Evolutionary conservation across 176 grass and related monocot genomes (phyloP).

Genomic region (Saccharum officinarum): DNA sequence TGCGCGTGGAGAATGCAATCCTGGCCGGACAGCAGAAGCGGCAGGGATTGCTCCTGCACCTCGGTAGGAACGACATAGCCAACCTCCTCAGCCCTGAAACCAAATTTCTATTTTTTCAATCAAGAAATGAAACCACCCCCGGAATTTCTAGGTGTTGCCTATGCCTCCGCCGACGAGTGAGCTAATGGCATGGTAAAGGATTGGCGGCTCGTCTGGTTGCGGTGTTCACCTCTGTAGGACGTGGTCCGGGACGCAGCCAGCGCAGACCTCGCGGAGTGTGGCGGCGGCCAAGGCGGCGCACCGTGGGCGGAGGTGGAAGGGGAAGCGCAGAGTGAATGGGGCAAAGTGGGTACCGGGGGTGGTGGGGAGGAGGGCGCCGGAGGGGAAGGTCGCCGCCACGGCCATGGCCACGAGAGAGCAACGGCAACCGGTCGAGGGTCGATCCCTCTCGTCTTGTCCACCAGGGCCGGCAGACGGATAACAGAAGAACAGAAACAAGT

Average conservation of each 20-base stretch:
- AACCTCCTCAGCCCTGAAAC: conserved; percentile 72
- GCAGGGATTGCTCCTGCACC: conserved; percentile 79
- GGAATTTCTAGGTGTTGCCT: neutral
- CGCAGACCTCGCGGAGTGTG: conserved; percentile 73
- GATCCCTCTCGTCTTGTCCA: neutral
- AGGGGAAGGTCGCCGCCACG: conserved; percentile 1
- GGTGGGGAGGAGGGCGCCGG: neutral
- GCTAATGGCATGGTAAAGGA: neutral
- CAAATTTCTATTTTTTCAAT: neutral
- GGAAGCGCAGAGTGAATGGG: neutral
- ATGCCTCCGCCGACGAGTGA: neutral
- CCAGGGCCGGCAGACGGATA: too few relatives aligned
- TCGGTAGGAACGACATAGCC: conserved; percentile 69
- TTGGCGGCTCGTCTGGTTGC: neutral
- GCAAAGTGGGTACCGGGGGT: neutral
- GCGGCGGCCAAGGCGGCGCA: neutral
- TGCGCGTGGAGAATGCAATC: conserved; percentile 96
- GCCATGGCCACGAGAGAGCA: neutral
- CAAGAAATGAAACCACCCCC: too few relatives aligned
- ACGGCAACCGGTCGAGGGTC: neutral
- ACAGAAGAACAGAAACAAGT: too few relatives aligned
- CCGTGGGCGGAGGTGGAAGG: neutral
- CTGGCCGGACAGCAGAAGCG: conserved; percentile 66
- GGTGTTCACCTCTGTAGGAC: conserved; percentile 58
- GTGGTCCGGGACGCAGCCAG: conserved; percentile 61